These are phyloP conservation scores for Saitozyma sp. DNA, from an alignment of 768 basidiomycete genomes.

Conservation along the genomic window DNA sequence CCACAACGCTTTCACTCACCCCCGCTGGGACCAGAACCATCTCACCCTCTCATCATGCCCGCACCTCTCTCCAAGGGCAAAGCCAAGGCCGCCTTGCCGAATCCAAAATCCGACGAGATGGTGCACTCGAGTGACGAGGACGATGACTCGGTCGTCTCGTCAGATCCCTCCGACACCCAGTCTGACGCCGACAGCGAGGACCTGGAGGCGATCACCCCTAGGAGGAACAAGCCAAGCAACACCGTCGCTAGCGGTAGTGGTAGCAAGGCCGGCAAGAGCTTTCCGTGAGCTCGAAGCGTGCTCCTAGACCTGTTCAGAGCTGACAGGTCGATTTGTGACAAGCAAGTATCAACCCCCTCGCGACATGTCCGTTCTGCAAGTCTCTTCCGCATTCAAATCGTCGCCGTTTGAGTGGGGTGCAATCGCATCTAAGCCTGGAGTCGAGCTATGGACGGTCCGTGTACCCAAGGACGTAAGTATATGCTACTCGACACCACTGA, in stretches of 20 bases:
- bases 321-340: conserved; percentile 14
- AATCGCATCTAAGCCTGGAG: conserved; percentile 29
- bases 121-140: conserved; percentile 1
- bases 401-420: conserved; percentile 47
- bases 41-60: too few species aligned
- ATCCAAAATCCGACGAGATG: too few species aligned
- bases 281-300: too few species aligned
- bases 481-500: conserved; percentile 1
- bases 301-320: too few species aligned
- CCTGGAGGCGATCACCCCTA: conserved; percentile 30
- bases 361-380: conserved; percentile 28
- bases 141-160: conserved; percentile 3
- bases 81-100: too few species aligned
- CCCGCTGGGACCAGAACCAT: too few species aligned
- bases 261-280: too few species aligned
- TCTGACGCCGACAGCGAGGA: conserved; percentile 21
- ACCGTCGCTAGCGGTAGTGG: too few species aligned
- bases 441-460: conserved; percentile 49
- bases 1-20: too few species aligned
- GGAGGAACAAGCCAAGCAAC: neutral
- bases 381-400: conserved; percentile 18
- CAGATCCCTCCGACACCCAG: conserved; percentile 1
- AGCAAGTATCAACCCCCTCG: conserved; percentile 38
- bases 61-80: too few species aligned
- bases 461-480: conserved; percentile 40